Base-by-base conservation (phyloP, 768 basidiomycete species). In the Dioszegia hungarica region DNA sequence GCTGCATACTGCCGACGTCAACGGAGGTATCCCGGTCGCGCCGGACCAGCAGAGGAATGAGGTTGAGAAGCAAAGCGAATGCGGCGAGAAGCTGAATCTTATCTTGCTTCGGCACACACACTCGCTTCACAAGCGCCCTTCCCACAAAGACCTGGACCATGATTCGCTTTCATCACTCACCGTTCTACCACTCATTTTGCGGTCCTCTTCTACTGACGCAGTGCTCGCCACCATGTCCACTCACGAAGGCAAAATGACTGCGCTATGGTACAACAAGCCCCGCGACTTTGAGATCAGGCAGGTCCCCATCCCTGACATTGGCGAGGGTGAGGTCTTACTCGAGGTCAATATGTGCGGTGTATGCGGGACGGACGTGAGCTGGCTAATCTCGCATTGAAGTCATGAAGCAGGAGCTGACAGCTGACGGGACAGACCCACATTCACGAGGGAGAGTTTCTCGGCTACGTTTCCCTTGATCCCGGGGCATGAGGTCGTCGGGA, bases 401-500 rank as follows among this genome's bases (percentile, higher is more conserved):
- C n/a, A n/a, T n/a, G n/a, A n/a, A n/a, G n/a, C n/a, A 12, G n/a
- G 3, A 25, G n/a, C 6, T n/a, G n/a, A n/a, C 2, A 29, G 25
- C 39, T 57, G 53, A 43, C 56, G 31, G 20, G 27, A 43, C 41
- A 67, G 65, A 55, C 78, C 17, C 84, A 84, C 59, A 83, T 85
- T 60, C 82, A 84, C 68, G 79, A 84, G 44, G 85, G 86, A 62
- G 84, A 86, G 73, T 87, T 86, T 67, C 84, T 85, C 63, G 79
- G n/a, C 83, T 17, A 79, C 81, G 66, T 86, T 86, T 72, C 86
- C 86, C 82, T 79, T 89, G 37, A 85, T 88, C 56, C 86, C 87
- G 12, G 85, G 86, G 1, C 86, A 88, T 62, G 86, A 87, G 77
- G 82, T 82, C 37, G 84, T 94, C 36, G 90, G 90, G 5, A 78